Evolutionary conservation across 2,329 filamentous ascomycete species (phyloP).

Genomic region (Phaeomoniella chlamydospora): DNA sequence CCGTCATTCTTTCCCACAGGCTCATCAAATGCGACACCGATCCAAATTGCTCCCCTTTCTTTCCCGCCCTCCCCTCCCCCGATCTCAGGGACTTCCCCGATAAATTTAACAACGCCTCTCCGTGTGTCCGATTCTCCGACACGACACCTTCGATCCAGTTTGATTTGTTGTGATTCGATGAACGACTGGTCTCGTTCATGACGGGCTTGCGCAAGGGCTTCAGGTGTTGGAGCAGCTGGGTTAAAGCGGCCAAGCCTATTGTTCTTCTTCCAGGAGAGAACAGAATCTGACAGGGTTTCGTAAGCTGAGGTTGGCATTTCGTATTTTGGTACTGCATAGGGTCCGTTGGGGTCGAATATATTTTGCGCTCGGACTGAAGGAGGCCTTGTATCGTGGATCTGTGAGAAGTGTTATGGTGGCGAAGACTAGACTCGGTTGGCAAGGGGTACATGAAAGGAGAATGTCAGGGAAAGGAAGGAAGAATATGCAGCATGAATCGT

Average conservation of each 20-base stretch:
- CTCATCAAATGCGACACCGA: conserved; percentile 48
- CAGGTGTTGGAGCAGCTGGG: conserved; percentile 42
- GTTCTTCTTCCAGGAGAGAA: conserved; percentile 89
- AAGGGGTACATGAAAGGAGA: conserved; percentile 5
- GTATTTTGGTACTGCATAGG: conserved; percentile 75
- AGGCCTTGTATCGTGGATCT: conserved; percentile 74
- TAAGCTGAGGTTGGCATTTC: conserved; percentile 77
- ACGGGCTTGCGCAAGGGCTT: conserved; percentile 56
- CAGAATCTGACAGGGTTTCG: conserved; percentile 71
- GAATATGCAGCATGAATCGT: conserved; percentile 1
- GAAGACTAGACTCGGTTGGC: conserved; percentile 2
- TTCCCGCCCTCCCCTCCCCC: conserved; percentile 4
- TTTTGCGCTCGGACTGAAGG: conserved; percentile 46
- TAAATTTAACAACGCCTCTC: conserved; percentile 39
- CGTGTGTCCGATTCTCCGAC: conserved; percentile 53
- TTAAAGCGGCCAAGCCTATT: conserved; percentile 95
- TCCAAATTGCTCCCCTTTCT: conserved; percentile 26
- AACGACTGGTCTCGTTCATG: conserved; percentile 44
- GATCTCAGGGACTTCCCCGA: conserved; percentile 3
- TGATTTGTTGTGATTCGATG: conserved; percentile 53
- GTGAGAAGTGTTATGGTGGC: conserved; percentile 6
- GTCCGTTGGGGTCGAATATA: conserved; percentile 56
- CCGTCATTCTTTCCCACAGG: conserved; percentile 53
- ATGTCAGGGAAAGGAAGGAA: conserved; percentile 2
- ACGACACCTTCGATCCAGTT: conserved; percentile 47